A percentile compares a stretch with the other conserved stretches of the same genome.
Conservation (phyloP, 257 asterid genomes). For the Paulownia fortunei region DNA sequence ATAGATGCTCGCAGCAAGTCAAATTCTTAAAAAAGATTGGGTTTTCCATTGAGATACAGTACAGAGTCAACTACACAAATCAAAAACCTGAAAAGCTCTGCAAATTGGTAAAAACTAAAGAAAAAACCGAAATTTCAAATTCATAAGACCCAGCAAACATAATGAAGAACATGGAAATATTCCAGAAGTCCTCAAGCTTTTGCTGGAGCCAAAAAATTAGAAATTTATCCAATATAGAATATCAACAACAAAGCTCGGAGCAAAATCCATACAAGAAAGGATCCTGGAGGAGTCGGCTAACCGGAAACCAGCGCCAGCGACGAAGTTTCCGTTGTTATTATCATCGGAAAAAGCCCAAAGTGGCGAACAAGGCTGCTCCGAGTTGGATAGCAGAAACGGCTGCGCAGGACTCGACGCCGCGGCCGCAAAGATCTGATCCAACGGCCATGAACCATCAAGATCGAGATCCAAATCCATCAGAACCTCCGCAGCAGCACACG, state of each 20-base stretch:
- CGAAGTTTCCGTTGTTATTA: conserved; percentile 41
- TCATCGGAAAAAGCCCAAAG: conserved; percentile 85
- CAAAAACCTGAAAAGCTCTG: neutral
- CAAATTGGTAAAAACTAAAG: neutral
- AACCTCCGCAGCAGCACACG: conserved; percentile 30
- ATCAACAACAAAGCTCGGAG: conserved; percentile 13
- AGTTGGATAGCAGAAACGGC: conserved; percentile 53
- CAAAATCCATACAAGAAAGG: conserved; percentile 53
- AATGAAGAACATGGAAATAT: conserved; percentile 14
- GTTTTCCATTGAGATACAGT: neutral
- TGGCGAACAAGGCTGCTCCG: conserved; percentile 82
- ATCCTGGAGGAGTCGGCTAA: conserved; percentile 54
- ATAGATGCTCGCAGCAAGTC: conserved; percentile 15
- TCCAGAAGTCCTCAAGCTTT: conserved; percentile 5
- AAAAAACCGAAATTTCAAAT: neutral
- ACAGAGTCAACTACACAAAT: conserved; percentile 25
- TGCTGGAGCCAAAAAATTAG: neutral
- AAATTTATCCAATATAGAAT: neutral
- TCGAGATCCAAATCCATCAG: conserved; percentile 84
- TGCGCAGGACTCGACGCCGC: conserved; percentile 47
- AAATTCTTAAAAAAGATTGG: neutral
- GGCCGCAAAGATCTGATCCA: conserved; percentile 79
- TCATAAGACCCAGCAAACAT: neutral
- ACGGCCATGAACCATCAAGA: conserved; percentile 74
- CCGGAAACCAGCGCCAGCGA: conserved; percentile 45